Evolutionary conservation across 345 rosid species (phyloP).

Genomic region (Populus deltoides): DNA sequence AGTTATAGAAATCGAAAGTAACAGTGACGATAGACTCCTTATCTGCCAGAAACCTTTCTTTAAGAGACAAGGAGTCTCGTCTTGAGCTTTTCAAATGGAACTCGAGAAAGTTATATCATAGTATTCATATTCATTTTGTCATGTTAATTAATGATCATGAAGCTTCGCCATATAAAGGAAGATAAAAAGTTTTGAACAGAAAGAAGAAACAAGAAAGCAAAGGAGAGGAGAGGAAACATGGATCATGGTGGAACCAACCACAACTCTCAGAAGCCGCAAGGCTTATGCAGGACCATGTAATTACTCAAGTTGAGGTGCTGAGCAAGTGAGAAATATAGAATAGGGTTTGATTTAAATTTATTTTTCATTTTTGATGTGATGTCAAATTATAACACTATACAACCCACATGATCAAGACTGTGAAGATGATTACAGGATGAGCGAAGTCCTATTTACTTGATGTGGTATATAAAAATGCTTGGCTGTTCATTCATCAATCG

Average conservation of each 20-base stretch:
- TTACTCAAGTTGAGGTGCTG: conserved; percentile 27
- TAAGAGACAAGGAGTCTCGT: conserved; percentile 57
- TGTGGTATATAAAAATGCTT: conserved; percentile 19
- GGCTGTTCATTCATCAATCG: conserved; percentile 7
- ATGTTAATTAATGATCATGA: conserved; percentile 30
- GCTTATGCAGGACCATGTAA: conserved; percentile 49
- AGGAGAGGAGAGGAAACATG: conserved; percentile 35
- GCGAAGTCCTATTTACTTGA: conserved; percentile 22
- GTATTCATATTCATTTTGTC: conserved; percentile 34
- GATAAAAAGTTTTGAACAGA: conserved; percentile 36
- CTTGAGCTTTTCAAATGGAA: conserved; percentile 1
- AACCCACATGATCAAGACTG: conserved; percentile 47
- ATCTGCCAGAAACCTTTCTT: conserved; percentile 91
- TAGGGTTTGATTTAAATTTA: conserved; percentile 26
- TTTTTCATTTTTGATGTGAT: conserved; percentile 18
- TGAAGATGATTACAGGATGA: conserved; percentile 72
- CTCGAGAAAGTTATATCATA: conserved; percentile 16
- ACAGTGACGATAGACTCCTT: conserved; percentile 84
- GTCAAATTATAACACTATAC: conserved; percentile 28
- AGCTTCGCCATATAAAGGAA: conserved; percentile 23
- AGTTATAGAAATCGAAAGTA: conserved; percentile 74
- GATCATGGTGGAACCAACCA: conserved; percentile 32
- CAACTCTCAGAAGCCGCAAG: conserved; percentile 54
- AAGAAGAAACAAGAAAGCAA: conserved; percentile 37
- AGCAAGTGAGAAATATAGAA: conserved; percentile 30